These are phyloP conservation scores for Gossypium australe DNA, from an alignment of 345 rosid genomes.

Conservation along the genomic window DNA sequence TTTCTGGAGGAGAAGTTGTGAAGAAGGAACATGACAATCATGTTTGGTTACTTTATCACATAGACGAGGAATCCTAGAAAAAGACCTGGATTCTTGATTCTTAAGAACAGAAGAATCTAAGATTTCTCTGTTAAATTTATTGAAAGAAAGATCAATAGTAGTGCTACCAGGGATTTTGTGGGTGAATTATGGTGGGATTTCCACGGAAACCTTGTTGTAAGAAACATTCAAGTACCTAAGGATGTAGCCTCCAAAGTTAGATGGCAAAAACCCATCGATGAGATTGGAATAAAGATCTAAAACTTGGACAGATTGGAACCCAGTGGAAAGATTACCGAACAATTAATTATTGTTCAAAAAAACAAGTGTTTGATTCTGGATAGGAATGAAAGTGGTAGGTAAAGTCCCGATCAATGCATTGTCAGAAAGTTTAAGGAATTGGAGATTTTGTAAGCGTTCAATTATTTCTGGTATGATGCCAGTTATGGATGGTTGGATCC, in stretches of 20 bases:
- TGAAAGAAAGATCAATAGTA: slow-evolving; percentile 72
- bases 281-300: slow-evolving; percentile 84
- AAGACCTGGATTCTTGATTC: slow-evolving; percentile 39
- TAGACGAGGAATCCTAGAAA: slow-evolving; percentile 63
- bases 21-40: slow-evolving; percentile 46
- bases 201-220: slow-evolving; percentile 56
- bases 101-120: slow-evolving; percentile 41
- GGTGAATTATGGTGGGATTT: slow-evolving; percentile 52
- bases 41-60: slow-evolving; percentile 49
- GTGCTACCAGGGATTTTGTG: slow-evolving; percentile 54
- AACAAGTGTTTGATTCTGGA: slow-evolving; percentile 43
- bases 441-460: slow-evolving; percentile 43
- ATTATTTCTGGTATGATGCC: slow-evolving; percentile 50
- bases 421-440: slow-evolving; percentile 54
- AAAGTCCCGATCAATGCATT: slow-evolving; percentile 67
- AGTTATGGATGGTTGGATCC: slow-evolving; percentile 24
- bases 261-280: slow-evolving; percentile 65
- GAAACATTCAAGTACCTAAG: slow-evolving; percentile 62
- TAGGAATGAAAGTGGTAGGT: slow-evolving; percentile 35
- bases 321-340: slow-evolving; percentile 51
- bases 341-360: slow-evolving; percentile 59
- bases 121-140: slow-evolving; percentile 64
- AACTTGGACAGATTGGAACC: slow-evolving; percentile 41
- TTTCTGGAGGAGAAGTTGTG: slow-evolving; percentile 69
- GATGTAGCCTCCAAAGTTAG: slow-evolving; percentile 54